Evolutionary conservation across 768 basidiomycete genomes (phyloP).

Genomic region (Hericium rajendrae): DNA sequence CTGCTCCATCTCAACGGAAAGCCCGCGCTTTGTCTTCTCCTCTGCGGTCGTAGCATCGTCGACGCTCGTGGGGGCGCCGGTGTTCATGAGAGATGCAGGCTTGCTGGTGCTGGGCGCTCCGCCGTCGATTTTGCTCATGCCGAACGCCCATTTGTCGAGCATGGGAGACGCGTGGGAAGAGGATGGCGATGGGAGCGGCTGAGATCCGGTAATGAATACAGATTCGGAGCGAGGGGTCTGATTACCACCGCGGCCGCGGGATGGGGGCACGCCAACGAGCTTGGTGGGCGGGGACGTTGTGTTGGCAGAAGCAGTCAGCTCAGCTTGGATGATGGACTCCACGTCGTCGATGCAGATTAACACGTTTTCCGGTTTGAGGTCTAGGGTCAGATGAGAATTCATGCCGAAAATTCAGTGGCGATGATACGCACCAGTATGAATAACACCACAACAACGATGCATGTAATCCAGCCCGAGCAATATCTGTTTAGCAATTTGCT

Average conservation of each 20-base stretch:
- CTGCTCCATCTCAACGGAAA: conserved; percentile 30
- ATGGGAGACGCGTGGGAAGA: conserved; percentile 61
- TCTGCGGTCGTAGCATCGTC: conserved; percentile 6
- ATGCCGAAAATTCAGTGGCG: not conserved
- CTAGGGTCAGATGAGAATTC: conserved; percentile 26
- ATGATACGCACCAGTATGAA: conserved; percentile 70
- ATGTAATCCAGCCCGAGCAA: conserved; percentile 95
- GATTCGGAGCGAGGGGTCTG: conserved; percentile 85
- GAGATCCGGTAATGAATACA: conserved; percentile 84
- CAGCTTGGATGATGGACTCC: conserved; percentile 81
- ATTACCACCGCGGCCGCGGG: conserved; percentile 89
- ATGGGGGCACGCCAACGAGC: conserved; percentile 87
- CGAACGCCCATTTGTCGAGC: conserved; percentile 83
- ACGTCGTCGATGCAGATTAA: conserved; percentile 96
- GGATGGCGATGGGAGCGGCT: conserved; percentile 82
- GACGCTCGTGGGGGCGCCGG: conserved; percentile 14
- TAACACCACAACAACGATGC: conserved; percentile 94
- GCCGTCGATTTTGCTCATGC: conserved; percentile 82
- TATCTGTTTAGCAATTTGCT: conserved; percentile 95
- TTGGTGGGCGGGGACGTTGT: conserved; percentile 39
- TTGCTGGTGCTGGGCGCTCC: conserved; percentile 24
- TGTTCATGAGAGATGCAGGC: conserved; percentile 21
- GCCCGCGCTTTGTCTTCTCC: conserved; percentile 13
- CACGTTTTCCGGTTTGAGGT: conserved; percentile 97
- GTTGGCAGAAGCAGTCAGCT: conserved; percentile 51